phyloP scores from a whole-genome alignment of 2,329 filamentous ascomycete species.

The Westerdykella aurantiaca region DNA sequence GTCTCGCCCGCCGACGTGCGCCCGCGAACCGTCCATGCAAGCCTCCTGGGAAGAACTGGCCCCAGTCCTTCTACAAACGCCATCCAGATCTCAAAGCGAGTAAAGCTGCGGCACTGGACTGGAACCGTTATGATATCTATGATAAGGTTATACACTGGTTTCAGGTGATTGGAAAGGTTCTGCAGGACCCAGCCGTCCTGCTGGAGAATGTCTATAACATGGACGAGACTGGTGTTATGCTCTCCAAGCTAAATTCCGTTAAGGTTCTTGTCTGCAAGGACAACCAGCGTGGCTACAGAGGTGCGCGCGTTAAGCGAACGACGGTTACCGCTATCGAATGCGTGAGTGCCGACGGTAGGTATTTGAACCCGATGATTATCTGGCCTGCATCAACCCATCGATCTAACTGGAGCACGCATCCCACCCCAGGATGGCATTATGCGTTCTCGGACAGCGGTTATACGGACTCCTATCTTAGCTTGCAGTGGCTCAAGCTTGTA shows the following conservation, averaged over 20 bases:
- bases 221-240: slow-evolving; percentile 13
- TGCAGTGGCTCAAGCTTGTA: slow-evolving; percentile 31
- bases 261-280: slow-evolving; percentile 12
- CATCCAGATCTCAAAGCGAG: slow-evolving; percentile 13
- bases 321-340: slow-evolving; percentile 13
- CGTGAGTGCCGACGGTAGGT: slow-evolving; percentile 16
- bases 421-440: slow-evolving; percentile 16
- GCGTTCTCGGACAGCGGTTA: slow-evolving; percentile 11
- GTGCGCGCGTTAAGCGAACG: slow-evolving; percentile 8
- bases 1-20: slow-evolving; percentile 43
- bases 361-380: slow-evolving; percentile 13
- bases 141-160: slow-evolving; percentile 18
- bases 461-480: slow-evolving; percentile 27
- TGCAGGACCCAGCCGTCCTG: slow-evolving; percentile 7
- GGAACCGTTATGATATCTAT: slow-evolving; percentile 13
- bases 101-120: slow-evolving; percentile 8
- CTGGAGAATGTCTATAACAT: slow-evolving; percentile 16
- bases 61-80: slow-evolving; percentile 11
- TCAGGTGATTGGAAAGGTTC: slow-evolving; percentile 12
- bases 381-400: slow-evolving; percentile 17
- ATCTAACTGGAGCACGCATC: slow-evolving; percentile 11
- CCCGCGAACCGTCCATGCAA: slow-evolving; percentile 38
- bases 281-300: slow-evolving; percentile 7
- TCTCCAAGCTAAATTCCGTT: slow-evolving; percentile 10
- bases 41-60: slow-evolving; percentile 13